These are phyloP conservation scores for Chaetothyriales sp. DNA, from an alignment of 2,329 filamentous ascomycete species.

Conservation along the genomic window DNA sequence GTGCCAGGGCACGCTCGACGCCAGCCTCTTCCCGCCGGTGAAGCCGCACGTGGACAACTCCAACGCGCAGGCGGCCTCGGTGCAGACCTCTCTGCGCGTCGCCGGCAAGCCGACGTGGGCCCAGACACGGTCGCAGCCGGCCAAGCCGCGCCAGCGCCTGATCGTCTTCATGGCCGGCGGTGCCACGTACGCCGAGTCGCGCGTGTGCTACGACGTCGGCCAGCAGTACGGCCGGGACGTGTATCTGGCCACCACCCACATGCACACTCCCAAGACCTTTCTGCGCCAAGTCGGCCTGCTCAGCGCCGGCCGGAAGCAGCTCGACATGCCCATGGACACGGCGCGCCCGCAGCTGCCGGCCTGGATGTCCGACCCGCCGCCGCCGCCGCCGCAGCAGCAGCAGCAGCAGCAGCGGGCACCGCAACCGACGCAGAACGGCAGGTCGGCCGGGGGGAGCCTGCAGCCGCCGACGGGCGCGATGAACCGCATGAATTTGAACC, in stretches of 20 bases:
- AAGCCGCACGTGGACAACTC: constrained; percentile 48
- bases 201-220: constrained; percentile 77
- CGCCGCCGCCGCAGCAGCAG: constrained; percentile 24
- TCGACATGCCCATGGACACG: constrained; percentile 69
- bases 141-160: constrained; percentile 76
- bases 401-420: constrained; percentile 1
- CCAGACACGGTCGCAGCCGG: constrained; percentile 57
- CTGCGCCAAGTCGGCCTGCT: constrained; percentile 71
- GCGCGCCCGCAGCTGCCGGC: constrained; percentile 70
- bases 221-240: constrained; percentile 61
- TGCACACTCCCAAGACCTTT: constrained; percentile 76
- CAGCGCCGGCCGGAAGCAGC: constrained; percentile 55
- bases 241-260: constrained; percentile 81
- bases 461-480: constrained; percentile 14
- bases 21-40: constrained; percentile 55
- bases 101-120: constrained; percentile 87
- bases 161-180: constrained; percentile 93
- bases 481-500: constrained; percentile 14
- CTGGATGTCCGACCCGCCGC: constrained; percentile 53
- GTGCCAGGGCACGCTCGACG: constrained; percentile 53
- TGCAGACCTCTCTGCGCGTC: constrained; percentile 66
- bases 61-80: constrained; percentile 36
- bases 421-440: constrained; percentile 10
- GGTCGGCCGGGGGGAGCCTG: constrained; percentile 1
- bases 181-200: constrained; percentile 81